Evolutionary conservation across 352 stramenopile genomes (phyloP).

Genomic region (Pythium monospermum): DNA sequence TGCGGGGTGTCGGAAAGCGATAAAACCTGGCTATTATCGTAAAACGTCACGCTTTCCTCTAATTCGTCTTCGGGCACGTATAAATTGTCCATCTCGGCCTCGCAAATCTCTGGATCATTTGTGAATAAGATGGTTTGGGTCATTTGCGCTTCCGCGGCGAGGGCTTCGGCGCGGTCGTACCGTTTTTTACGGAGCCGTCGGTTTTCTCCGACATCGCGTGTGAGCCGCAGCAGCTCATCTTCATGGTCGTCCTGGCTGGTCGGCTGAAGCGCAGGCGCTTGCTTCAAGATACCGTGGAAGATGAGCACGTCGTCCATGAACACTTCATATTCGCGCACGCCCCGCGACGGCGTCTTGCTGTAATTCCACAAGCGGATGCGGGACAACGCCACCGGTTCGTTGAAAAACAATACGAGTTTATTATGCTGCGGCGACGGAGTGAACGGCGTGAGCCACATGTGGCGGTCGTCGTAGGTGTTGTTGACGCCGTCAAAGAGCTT

Average conservation of each 20-base stretch:
- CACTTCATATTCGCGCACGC: constrained; percentile 76
- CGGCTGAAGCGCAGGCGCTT: constrained; percentile 32
- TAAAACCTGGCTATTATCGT: constrained; percentile 67
- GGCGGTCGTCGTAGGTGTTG: constrained; percentile 67
- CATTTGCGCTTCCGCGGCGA: constrained; percentile 44
- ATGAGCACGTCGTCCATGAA: constrained; percentile 83
- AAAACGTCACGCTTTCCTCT: constrained; percentile 63
- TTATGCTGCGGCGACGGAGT: constrained; percentile 60
- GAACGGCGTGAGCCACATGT: constrained; percentile 74
- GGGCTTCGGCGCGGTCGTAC: constrained; percentile 39
- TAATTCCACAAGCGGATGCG: constrained; percentile 87
- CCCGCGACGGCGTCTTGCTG: constrained; percentile 73
- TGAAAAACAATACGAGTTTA: constrained; percentile 75
- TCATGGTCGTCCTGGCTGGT: constrained; percentile 23
- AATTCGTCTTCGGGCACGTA: constrained; percentile 59
- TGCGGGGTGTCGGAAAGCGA: constrained; percentile 49
- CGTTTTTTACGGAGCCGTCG: constrained; percentile 33
- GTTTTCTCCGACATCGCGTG: constrained; percentile 29
- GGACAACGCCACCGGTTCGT: constrained; percentile 70
- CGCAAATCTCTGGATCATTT: constrained; percentile 53
- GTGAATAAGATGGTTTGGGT: constrained; percentile 74
- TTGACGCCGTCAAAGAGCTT: constrained; percentile 76
- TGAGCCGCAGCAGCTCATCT: constrained; percentile 17
- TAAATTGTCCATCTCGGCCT: constrained; percentile 42
- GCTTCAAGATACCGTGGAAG: constrained; percentile 53